A percentile compares a stretch with the other conserved stretches of the same genome.
These are phyloP conservation scores for Vitis riparia DNA, from an alignment of 164 flowering plant genomes.

Conservation along the genomic window DNA sequence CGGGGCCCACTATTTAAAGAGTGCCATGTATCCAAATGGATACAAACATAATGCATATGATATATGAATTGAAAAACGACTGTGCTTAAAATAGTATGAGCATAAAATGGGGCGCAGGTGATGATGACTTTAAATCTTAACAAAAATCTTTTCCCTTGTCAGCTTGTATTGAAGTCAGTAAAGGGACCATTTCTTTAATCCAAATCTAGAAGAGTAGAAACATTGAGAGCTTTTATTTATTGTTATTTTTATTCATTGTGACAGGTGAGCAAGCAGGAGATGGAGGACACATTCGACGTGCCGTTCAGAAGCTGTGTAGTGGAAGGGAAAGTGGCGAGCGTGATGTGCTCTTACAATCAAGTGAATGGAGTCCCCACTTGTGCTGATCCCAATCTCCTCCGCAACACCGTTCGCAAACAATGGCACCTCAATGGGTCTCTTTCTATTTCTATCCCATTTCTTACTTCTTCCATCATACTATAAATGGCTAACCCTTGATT, in stretches of 20 bases:
- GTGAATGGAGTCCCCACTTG: constrained; percentile 94
- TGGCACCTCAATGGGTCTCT: constrained; percentile 85
- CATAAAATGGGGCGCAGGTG: too few species aligned
- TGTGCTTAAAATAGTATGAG: neutral
- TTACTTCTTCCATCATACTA: neutral
- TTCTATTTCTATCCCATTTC: neutral
- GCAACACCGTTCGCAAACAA: constrained; percentile 49
- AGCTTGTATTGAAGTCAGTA: too few species aligned
- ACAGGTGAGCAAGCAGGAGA: constrained; percentile 89
- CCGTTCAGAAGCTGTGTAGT: constrained; percentile 76
- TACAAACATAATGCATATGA: too few species aligned
- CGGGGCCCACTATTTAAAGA: too few species aligned
- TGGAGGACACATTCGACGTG: constrained; percentile 74
- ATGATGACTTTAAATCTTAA: too few species aligned
- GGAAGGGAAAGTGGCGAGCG: constrained; percentile 87
- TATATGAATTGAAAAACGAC: neutral
- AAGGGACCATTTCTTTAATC: too few species aligned
- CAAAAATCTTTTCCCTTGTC: too few species aligned
- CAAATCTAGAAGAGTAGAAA: too few species aligned
- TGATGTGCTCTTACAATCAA: constrained; percentile 94
- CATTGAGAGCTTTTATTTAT: too few species aligned
- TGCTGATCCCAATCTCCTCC: constrained; percentile 80
- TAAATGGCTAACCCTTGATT: too few species aligned
- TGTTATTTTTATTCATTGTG: too few species aligned
- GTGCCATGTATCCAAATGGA: too few species aligned